These are phyloP conservation scores for Pleurotus cornucopiae DNA, from an alignment of 768 basidiomycete genomes.

Conservation along the genomic window DNA sequence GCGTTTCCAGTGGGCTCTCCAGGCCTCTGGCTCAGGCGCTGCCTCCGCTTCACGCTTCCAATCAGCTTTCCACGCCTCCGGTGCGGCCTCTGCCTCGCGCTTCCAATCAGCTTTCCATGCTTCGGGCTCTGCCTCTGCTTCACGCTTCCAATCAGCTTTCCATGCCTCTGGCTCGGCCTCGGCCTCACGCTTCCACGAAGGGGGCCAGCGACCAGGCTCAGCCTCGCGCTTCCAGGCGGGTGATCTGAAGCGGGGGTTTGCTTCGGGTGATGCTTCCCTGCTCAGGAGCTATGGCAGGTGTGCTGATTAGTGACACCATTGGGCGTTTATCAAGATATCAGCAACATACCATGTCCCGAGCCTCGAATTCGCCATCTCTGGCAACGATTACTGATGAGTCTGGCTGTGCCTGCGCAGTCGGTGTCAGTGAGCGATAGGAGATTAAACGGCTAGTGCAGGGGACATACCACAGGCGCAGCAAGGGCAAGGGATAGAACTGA, in stretches of 20 bases:
- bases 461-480: slow-evolving; percentile 7
- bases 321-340: not conserved
- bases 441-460: not conserved
- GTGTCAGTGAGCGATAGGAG: not conserved
- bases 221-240: not conserved
- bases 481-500: not conserved
- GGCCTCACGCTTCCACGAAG: slow-evolving; percentile 3
- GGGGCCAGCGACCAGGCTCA: not conserved
- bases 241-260: not conserved
- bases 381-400: slow-evolving; percentile 4
- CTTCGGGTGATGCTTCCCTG: not conserved
- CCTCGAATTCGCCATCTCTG: slow-evolving; percentile 3
- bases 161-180: slow-evolving; percentile 1
- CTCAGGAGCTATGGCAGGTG: not conserved
- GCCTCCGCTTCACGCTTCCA: slow-evolving; percentile 1
- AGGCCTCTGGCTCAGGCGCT: not conserved
- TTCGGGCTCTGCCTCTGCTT: not conserved
- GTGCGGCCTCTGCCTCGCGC: not conserved
- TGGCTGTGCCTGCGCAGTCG: not conserved
- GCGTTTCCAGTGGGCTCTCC: not conserved
- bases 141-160: not conserved
- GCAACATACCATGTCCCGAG: slow-evolving; percentile 1
- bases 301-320: too few relatives aligned
- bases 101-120: not conserved
- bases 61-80: not conserved